Conservation (phyloP, 163 green algal species). For the Volvox carteri region DNA sequence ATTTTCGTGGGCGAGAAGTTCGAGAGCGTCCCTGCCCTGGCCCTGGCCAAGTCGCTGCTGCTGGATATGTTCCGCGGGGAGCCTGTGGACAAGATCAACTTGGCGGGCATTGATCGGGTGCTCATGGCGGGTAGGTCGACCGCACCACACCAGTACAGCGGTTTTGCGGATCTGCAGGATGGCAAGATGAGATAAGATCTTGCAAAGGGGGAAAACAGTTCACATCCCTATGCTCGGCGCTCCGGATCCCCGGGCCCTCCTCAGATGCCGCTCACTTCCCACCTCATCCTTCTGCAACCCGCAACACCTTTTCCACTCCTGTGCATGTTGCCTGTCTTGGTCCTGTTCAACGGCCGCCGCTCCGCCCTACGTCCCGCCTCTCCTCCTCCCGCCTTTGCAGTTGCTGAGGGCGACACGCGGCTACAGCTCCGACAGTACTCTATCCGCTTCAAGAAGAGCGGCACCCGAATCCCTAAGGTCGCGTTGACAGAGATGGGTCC, state of each 20-base stretch:
- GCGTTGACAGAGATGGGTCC: slow-evolving; percentile 94
- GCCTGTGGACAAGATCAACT: slow-evolving; percentile 70
- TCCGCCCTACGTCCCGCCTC: not conserved
- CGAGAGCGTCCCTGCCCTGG: slow-evolving; percentile 81
- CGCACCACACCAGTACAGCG: no score
- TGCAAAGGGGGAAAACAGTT: no score
- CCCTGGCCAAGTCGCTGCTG: slow-evolving; percentile 88
- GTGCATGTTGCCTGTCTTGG: no score
- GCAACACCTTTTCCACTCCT: no score
- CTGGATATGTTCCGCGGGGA: slow-evolving; percentile 94
- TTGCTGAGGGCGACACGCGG: slow-evolving; percentile 64
- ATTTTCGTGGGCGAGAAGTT: slow-evolving; percentile 96
- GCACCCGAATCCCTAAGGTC: slow-evolving; percentile 83
- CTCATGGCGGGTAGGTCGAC: slow-evolving; percentile 80
- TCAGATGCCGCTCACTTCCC: no score
- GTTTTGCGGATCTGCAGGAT: no score
- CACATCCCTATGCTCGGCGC: no score
- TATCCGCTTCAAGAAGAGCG: slow-evolving; percentile 93
- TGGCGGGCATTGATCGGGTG: slow-evolving; percentile 89
- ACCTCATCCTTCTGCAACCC: no score
- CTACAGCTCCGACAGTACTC: slow-evolving; percentile 90
- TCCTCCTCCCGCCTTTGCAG: slow-evolving; percentile 5
- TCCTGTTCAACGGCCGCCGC: no score
- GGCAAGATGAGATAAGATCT: no score
- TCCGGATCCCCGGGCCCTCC: no score